Evolutionary conservation across 2,329 filamentous ascomycete genomes (phyloP).

Genomic region (Penicillium hordei): DNA sequence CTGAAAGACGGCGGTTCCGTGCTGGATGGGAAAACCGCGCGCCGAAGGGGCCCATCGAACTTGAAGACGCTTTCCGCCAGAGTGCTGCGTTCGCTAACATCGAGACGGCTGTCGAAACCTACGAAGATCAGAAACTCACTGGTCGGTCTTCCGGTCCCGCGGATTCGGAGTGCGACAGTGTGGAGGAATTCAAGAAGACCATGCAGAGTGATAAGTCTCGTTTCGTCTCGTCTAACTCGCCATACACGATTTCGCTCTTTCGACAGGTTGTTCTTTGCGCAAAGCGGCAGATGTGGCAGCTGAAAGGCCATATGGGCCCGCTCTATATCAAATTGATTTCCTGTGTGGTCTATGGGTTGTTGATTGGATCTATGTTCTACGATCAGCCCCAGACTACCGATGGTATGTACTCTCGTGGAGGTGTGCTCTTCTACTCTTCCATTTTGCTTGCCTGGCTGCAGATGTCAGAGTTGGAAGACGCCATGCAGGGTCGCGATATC

Average conservation of each 20-base stretch:
- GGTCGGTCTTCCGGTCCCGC: conserved; percentile 47
- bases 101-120: conserved; percentile 58
- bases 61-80: conserved; percentile 64
- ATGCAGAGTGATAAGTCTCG: conserved; percentile 57
- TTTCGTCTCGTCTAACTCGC: conserved; percentile 61
- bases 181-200: conserved; percentile 56
- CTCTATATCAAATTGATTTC: conserved; percentile 73
- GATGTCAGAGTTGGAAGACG: conserved; percentile 71
- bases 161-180: conserved; percentile 30
- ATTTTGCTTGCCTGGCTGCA: conserved; percentile 66
- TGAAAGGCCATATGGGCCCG: conserved; percentile 67
- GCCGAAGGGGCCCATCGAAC: conserved; percentile 65
- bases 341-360: conserved; percentile 66
- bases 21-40: conserved; percentile 61
- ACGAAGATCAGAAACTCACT: conserved; percentile 46
- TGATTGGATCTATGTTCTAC: conserved; percentile 74
- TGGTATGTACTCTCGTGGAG: conserved; percentile 60
- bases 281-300: conserved; percentile 71
- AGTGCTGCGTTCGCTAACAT: conserved; percentile 60
- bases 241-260: conserved; percentile 71
- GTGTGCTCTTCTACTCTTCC: conserved; percentile 62
- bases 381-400: conserved; percentile 56
- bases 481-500: conserved; percentile 67
- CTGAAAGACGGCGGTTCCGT: conserved; percentile 64
- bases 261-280: conserved; percentile 62